These are phyloP conservation scores for Allium fistulosum DNA, from an alignment of 106 monocot species.

Conservation along the genomic window DNA sequence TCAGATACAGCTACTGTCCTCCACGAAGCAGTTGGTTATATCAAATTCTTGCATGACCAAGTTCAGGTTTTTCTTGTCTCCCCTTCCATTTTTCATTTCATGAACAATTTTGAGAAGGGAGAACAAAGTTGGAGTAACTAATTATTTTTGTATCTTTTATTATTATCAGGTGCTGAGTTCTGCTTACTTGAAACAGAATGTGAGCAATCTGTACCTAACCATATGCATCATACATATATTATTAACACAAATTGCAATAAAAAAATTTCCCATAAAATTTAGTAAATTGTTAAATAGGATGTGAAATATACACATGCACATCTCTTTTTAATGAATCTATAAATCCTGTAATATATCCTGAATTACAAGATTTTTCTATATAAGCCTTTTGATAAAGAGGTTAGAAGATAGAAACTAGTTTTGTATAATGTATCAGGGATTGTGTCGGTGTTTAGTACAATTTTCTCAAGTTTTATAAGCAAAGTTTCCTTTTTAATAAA, in stretches of 20 bases:
- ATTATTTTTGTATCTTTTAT: background rate
- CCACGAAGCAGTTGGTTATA: slow-evolving; percentile 15
- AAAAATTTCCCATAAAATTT: background rate
- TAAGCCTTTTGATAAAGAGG: no score
- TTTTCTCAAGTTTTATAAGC: no score
- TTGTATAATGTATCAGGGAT: no score
- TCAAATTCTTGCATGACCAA: slow-evolving; percentile 16
- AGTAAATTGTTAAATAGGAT: background rate
- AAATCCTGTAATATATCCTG: no score
- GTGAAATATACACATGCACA: background rate
- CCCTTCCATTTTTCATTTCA: background rate
- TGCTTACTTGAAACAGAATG: slow-evolving; percentile 24
- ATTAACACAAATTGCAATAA: background rate
- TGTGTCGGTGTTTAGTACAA: no score
- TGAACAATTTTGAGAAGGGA: background rate
- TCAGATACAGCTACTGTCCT: slow-evolving; percentile 21
- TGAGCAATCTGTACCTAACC: background rate
- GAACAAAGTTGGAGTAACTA: background rate
- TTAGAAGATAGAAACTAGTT: no score
- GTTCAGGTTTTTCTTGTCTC: slow-evolving; percentile 5
- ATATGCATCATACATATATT: background rate
- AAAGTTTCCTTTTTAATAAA: no score
- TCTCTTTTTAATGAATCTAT: no score
- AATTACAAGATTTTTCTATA: no score
- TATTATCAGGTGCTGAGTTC: slow-evolving; percentile 41